Evolutionary conservation across 2,329 filamentous ascomycete genomes (phyloP).

Genomic region (Botrytis hyacinthi): DNA sequence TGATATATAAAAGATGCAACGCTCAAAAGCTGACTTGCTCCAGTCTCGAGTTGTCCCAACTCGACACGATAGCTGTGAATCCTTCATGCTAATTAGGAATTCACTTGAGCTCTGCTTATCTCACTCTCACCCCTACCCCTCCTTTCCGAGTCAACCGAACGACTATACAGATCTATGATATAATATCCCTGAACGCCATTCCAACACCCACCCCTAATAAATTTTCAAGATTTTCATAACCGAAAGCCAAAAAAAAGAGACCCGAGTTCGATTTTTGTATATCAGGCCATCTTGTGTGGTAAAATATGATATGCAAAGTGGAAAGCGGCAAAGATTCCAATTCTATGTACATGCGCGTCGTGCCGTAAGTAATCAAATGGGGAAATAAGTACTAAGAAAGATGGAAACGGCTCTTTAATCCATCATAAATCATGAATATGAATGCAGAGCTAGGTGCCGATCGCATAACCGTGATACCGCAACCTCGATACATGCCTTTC

Average conservation of each 20-base stretch:
- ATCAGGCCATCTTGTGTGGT: neutral
- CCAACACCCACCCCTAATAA: neutral
- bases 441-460: constrained; percentile 95
- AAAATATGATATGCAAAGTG: neutral
- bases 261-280: neutral
- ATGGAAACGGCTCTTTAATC: constrained; percentile 57
- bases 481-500: constrained; percentile 85
- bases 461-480: constrained; percentile 85
- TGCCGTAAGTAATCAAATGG: neutral
- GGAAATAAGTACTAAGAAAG: neutral
- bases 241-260: neutral
- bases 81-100: neutral
- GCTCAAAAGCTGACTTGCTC: neutral
- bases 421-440: constrained; percentile 95
- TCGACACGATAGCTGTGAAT: neutral
- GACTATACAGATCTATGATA: constrained; percentile 5
- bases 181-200: neutral
- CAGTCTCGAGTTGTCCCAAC: neutral
- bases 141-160: neutral
- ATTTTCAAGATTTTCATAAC: neutral
- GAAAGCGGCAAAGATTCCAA: neutral
- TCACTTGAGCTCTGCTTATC: neutral
- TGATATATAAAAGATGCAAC: neutral
- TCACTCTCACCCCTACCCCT: neutral
- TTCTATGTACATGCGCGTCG: neutral